These are phyloP conservation scores for Fragaria ananassa DNA, from an alignment of 306 rosid genomes.

Conservation along the genomic window DNA sequence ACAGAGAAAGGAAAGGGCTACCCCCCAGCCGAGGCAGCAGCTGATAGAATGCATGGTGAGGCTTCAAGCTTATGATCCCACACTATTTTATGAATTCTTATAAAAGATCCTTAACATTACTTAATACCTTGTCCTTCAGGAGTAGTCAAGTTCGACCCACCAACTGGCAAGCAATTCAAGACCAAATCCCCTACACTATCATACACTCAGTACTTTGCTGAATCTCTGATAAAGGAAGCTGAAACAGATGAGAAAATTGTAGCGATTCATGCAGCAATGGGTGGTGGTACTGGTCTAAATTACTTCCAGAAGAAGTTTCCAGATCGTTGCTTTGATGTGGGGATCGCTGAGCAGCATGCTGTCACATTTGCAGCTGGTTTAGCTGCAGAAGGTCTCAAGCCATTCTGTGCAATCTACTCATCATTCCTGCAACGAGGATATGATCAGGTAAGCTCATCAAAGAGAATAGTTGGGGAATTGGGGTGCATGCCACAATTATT, in stretches of 20 bases:
- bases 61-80: neutral
- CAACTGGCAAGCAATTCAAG: conserved; percentile 78
- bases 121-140: conserved; percentile 40
- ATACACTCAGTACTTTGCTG: conserved; percentile 79
- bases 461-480: neutral
- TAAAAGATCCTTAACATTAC: conserved; percentile 9
- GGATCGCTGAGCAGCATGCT: conserved; percentile 94
- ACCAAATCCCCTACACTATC: conserved; percentile 59
- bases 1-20: conserved; percentile 97
- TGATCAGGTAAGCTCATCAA: conserved; percentile 61
- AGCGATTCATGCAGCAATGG: conserved; percentile 98
- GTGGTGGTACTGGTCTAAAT: conserved; percentile 87
- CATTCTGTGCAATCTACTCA: conserved; percentile 86
- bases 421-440: conserved; percentile 92
- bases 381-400: conserved; percentile 92
- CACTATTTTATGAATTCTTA: conserved; percentile 5
- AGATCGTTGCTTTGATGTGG: conserved; percentile 84
- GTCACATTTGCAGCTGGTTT: conserved; percentile 96
- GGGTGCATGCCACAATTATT: neutral
- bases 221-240: conserved; percentile 84
- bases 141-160: conserved; percentile 80
- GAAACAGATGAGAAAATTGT: conserved; percentile 69
- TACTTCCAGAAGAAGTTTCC: conserved; percentile 86
- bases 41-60: conserved; percentile 90
- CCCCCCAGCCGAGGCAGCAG: conserved; percentile 81